These are phyloP conservation scores for Gamsiella multidivaricata DNA, from an alignment of 192 early-diverging fungal genomes.

Conservation along the genomic window DNA sequence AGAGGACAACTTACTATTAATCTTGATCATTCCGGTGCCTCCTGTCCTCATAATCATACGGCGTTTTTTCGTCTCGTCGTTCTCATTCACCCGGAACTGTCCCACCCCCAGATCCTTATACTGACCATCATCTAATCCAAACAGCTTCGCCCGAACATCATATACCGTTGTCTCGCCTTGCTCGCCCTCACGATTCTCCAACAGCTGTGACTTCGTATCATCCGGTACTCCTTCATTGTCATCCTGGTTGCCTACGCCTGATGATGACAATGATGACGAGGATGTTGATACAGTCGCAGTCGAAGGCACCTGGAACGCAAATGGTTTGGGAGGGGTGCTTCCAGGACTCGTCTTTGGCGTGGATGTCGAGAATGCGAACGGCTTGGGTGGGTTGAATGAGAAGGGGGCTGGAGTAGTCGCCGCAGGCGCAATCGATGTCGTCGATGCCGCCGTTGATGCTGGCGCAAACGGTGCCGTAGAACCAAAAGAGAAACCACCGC, in stretches of 20 bases:
- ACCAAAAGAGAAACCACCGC: background rate
- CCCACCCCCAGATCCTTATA: constrained; percentile 28
- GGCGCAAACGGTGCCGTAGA: background rate
- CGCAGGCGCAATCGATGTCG: background rate
- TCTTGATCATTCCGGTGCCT: constrained; percentile 7
- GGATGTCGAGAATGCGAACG: background rate
- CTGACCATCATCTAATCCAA: background rate
- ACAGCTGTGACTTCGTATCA: constrained; percentile 17
- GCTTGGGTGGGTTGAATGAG: background rate
- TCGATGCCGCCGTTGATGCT: background rate
- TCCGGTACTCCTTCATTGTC: constrained; percentile 1
- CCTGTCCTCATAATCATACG: constrained; percentile 35
- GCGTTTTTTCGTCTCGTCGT: constrained; percentile 8
- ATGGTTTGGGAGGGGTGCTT: constrained; percentile 22
- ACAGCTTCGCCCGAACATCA: constrained; percentile 34
- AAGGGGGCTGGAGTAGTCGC: constrained; percentile 6
- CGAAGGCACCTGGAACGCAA: constrained; percentile 14
- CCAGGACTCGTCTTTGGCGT: background rate
- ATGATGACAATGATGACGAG: background rate
- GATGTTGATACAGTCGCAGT: background rate
- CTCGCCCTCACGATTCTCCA: constrained; percentile 25
- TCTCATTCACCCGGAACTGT: constrained; percentile 35
- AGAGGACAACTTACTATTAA: constrained; percentile 34
- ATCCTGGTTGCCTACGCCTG: background rate
- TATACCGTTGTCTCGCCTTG: constrained; percentile 27